Evolutionary conservation across 176 grass and related monocot genomes (phyloP), one percentile per base, ranked within the genome.

Genomic region (Alopecurus myosuroides): DNA sequence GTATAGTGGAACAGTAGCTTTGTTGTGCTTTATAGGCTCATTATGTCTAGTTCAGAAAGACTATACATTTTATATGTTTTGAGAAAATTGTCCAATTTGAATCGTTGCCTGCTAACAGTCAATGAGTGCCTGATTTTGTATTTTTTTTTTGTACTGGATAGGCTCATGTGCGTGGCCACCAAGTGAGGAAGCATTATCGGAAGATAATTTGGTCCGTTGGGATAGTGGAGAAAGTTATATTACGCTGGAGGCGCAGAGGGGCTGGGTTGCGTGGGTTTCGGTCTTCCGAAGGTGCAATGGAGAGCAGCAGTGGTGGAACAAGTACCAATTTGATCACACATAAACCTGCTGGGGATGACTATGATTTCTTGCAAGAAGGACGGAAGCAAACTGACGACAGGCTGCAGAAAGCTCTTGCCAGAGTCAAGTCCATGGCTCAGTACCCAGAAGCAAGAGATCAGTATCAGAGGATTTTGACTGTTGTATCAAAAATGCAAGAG

Each of bases 131-230:
- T 78, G 50, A 82, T 35, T 71, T 78, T 66, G 5, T 3, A 25
- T 53, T 85, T 91, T 45, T 79, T 28, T 85, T 91, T 45, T 79
- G n/a, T 84, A 57, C 39, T 81, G 69, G 49, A 77, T 86, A 98
- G 96, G 96, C 96, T 76, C 91, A 94, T 95, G 93, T 98, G 41
- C 91, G 96, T 62, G 96, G 96, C 62, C 88, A 94, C 83, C 96
- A 98, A 94, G 96, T 98, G 68, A 93, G 93, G 36, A 95, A 95
- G 87, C 91, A 90, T 50, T 98, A 98, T 84, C 86, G 83, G 18
- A 95, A 94, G 74, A 89, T 98, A 68, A 13, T 94, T 44, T 98
- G 96, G 96, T 92, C 96, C 31, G 91, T 95, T 79, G 89, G 96
- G 77, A 90, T 98, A 83, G 91, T 95, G 42, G 96, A 98, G 75